phyloP scores from a whole-genome alignment of 2,329 filamentous ascomycete species.

The Penicillium concentricum region DNA sequence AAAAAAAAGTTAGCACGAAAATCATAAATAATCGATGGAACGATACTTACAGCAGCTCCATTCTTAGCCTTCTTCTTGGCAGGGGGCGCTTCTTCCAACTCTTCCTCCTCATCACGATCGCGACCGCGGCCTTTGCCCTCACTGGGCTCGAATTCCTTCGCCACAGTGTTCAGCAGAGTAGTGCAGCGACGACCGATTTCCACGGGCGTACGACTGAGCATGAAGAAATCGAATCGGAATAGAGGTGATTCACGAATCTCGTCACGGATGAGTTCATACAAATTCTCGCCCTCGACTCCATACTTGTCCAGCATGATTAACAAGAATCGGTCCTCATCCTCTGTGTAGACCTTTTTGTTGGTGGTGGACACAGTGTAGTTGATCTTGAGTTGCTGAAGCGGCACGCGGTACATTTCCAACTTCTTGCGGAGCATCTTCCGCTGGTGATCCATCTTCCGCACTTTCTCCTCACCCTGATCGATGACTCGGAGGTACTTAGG shows the following conservation, averaged over 20 bases:
- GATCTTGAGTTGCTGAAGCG: constrained; percentile 95
- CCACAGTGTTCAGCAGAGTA: constrained; percentile 89
- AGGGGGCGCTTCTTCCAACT: constrained; percentile 77
- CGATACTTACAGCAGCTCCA: constrained; percentile 71
- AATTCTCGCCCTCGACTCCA: constrained; percentile 83
- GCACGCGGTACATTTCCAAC: constrained; percentile 94
- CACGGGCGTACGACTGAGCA: constrained; percentile 87
- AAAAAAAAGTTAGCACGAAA: constrained; percentile 13
- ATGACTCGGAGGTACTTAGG: constrained; percentile 85
- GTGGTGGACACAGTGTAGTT: constrained; percentile 99
- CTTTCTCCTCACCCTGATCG: constrained; percentile 87
- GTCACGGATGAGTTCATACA: constrained; percentile 94
- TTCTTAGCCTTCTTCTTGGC: constrained; percentile 94
- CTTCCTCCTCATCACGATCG: constrained; percentile 73
- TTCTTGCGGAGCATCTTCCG: constrained; percentile 92
- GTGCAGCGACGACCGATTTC: constrained; percentile 92
- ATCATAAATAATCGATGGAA: not conserved
- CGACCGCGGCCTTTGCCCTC: constrained; percentile 67
- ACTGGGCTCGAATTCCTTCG: constrained; percentile 86
- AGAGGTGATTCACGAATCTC: constrained; percentile 92
- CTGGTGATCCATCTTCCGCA: constrained; percentile 85
- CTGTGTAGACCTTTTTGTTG: constrained; percentile 99
- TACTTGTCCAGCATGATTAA: constrained; percentile 90
- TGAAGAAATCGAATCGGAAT: constrained; percentile 99
- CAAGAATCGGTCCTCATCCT: constrained; percentile 95